phyloP scores from a whole-genome alignment of 2,329 filamentous ascomycete species.

The Stromatinia cepivora region DNA sequence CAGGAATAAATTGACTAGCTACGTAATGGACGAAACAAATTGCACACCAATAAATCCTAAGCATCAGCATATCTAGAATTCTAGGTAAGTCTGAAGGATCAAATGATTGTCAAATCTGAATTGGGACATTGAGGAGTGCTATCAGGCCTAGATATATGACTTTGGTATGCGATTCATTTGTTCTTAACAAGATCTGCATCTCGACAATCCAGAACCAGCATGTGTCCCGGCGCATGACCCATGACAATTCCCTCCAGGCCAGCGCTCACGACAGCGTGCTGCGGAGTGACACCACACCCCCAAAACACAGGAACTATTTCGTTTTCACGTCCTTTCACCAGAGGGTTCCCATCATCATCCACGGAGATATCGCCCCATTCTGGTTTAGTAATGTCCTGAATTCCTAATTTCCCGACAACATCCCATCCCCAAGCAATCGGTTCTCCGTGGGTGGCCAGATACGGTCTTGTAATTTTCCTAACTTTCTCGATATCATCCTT shows the following conservation, averaged over 20 bases:
- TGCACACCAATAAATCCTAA: no score
- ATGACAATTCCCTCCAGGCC: conserved; percentile 56
- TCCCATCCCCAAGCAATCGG: conserved; percentile 67
- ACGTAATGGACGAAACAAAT: not conserved
- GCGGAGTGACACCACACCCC: conserved; percentile 67
- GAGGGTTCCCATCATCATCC: conserved; percentile 39
- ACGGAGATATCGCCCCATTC: conserved; percentile 57
- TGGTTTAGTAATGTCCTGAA: conserved; percentile 52
- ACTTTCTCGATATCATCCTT: conserved; percentile 52
- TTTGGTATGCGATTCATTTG: not conserved
- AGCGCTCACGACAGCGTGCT: conserved; percentile 61
- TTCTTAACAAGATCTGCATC: conserved; percentile 31
- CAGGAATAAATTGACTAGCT: not conserved
- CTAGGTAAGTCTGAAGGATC: not conserved
- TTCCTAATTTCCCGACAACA: conserved; percentile 52
- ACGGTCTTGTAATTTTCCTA: conserved; percentile 55
- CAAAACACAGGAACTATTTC: conserved; percentile 58
- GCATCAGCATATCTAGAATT: no score
- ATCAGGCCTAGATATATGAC: not conserved
- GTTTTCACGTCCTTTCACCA: conserved; percentile 34
- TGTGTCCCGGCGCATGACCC: conserved; percentile 62
- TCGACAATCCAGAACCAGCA: conserved; percentile 56
- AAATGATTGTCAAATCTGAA: not conserved
- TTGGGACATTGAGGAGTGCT: not conserved
- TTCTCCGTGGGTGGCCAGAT: conserved; percentile 60